Evolutionary conservation across 148 eudicot genomes (phyloP).

Genomic region (Oxyria digyna): DNA sequence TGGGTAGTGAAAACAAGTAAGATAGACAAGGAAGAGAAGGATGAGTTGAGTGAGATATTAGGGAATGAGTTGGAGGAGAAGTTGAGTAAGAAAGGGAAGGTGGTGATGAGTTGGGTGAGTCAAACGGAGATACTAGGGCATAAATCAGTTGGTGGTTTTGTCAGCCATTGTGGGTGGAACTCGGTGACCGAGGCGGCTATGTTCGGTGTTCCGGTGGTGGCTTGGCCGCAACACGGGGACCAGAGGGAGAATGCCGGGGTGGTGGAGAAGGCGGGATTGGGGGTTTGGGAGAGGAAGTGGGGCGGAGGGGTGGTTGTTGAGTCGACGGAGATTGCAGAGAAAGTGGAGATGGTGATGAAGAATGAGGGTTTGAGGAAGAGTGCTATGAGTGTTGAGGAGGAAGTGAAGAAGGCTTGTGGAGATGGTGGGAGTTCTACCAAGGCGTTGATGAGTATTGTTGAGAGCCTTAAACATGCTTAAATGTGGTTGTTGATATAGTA

Average conservation of each 20-base stretch:
- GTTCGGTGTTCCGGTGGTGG: constrained; percentile 28
- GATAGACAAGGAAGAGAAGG: constrained; percentile 31
- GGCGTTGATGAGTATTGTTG: constrained; percentile 11
- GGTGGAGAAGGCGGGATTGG: constrained; percentile 33
- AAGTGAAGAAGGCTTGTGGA: constrained; percentile 12
- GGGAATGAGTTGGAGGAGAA: too few relatives aligned
- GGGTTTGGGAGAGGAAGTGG: constrained; percentile 39
- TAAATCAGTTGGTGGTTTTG: constrained; percentile 29
- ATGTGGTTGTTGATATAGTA: background rate
- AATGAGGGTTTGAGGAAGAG: constrained; percentile 17
- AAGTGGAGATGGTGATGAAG: constrained; percentile 29
- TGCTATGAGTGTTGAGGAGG: constrained; percentile 24
- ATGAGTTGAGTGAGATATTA: constrained; percentile 9
- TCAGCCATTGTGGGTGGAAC: constrained; percentile 60
- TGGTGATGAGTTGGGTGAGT: constrained; percentile 26
- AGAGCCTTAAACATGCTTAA: background rate
- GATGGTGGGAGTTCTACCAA: constrained; percentile 22
- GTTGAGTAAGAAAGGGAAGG: constrained; percentile 17
- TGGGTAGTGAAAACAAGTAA: constrained; percentile 39
- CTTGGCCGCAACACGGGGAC: constrained; percentile 49
- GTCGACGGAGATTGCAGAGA: constrained; percentile 30
- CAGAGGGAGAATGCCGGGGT: constrained; percentile 44
- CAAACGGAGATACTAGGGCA: constrained; percentile 35
- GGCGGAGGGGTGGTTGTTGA: constrained; percentile 26
- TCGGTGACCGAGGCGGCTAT: constrained; percentile 35